These are phyloP conservation scores for Citrus maxima DNA, from an alignment of 345 rosid species.

Conservation along the genomic window DNA sequence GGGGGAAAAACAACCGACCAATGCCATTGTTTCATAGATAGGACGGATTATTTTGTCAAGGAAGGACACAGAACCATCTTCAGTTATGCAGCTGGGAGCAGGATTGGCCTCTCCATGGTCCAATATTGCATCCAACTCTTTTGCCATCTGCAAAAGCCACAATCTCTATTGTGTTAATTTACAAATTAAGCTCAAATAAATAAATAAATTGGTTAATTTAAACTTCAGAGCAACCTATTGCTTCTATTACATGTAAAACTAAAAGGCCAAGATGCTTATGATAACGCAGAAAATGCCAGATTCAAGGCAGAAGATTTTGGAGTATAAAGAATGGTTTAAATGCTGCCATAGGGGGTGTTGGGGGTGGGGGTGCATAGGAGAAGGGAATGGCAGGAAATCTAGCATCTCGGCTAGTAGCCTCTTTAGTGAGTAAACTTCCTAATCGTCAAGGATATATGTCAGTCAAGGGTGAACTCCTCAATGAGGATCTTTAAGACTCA, in stretches of 20 bases:
- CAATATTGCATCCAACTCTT: constrained; percentile 82
- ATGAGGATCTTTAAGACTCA: not conserved
- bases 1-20: constrained; percentile 39
- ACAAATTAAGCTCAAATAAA: not conserved
- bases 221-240: not conserved
- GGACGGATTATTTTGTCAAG: constrained; percentile 77
- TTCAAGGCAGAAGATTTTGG: not conserved
- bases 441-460: not conserved
- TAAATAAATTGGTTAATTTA: not conserved
- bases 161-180: not conserved
- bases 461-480: not conserved
- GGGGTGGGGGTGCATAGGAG: too few relatives aligned
- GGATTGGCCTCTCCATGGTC: constrained; percentile 81
- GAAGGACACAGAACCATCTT: constrained; percentile 68
- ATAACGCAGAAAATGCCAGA: not conserved
- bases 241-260: not conserved
- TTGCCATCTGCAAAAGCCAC: constrained; percentile 74
- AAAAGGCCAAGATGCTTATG: not conserved
- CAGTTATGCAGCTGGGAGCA: constrained; percentile 62
- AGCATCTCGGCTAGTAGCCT: not conserved
- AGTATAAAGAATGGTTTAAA: not conserved
- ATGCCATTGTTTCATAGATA: constrained; percentile 55
- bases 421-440: not conserved
- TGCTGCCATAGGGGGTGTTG: not conserved
- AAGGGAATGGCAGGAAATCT: not conserved